Percentiles rank a stretch among this genome's conserved stretches.
phyloP scores from a whole-genome alignment of 192 early-diverging fungal species.

The Backusella mclennaniae region DNA sequence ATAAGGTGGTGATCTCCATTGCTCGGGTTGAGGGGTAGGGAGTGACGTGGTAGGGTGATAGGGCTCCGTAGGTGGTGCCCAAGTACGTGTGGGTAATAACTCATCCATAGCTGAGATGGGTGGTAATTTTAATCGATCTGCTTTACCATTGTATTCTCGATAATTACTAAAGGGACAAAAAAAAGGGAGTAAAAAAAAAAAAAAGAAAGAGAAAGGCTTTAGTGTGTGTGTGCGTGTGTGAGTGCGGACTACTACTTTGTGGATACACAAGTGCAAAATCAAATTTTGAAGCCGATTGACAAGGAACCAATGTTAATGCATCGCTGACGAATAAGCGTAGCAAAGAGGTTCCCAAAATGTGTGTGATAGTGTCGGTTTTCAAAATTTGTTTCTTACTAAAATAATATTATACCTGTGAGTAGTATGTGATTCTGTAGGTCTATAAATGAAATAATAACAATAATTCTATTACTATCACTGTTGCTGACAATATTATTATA shows the following conservation, averaged over 20 bases:
- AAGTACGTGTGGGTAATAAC: slow-evolving; percentile 6
- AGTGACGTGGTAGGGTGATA: not conserved
- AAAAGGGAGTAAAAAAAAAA: not conserved
- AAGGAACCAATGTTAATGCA: slow-evolving; percentile 20
- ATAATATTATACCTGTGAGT: not conserved
- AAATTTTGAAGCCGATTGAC: slow-evolving; percentile 13
- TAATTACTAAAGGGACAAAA: not conserved
- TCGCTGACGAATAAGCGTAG: slow-evolving; percentile 12
- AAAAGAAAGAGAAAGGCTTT: not conserved
- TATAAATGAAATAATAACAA: not conserved
- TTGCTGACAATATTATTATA: not conserved
- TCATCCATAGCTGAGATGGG: slow-evolving; percentile 20
- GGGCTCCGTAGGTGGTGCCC: slow-evolving; percentile 4
- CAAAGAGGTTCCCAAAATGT: not conserved
- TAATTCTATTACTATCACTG: not conserved
- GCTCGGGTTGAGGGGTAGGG: slow-evolving; percentile 9
- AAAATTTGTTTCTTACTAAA: not conserved
- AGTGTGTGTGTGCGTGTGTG: not conserved
- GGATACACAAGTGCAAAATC: slow-evolving; percentile 7
- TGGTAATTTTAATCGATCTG: slow-evolving; percentile 14
- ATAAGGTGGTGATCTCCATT: slow-evolving; percentile 8
- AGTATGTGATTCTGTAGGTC: not conserved
- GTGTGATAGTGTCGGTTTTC: not conserved
- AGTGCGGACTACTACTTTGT: not conserved
- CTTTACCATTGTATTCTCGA: slow-evolving; percentile 4